Percentiles rank a stretch among this genome's conserved stretches.
Conservation (phyloP, 176 grass and related monocot species). For the Eleusine coracana region DNA sequence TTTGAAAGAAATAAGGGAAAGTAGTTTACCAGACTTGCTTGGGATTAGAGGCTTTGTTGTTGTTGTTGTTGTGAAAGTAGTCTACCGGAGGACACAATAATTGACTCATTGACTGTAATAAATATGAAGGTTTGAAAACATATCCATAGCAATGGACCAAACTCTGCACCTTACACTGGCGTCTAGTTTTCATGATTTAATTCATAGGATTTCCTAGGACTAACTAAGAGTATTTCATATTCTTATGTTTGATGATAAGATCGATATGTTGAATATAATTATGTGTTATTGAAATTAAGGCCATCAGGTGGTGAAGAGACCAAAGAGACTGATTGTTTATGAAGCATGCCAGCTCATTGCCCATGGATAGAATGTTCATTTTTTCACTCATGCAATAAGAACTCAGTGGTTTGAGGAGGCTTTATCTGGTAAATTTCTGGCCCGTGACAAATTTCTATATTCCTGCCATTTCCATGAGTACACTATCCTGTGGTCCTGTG, state of each 20-base stretch:
- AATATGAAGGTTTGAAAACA: background rate
- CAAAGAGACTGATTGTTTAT: too few species aligned
- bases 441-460: background rate
- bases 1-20: too few species aligned
- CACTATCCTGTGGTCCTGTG: background rate
- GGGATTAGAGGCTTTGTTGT: too few species aligned
- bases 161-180: background rate
- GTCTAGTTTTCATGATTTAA: background rate
- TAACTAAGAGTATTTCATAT: slow-evolving; percentile 12
- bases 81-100: background rate
- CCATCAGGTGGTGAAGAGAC: too few species aligned
- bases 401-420: too few species aligned
- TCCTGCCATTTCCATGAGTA: background rate
- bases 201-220: background rate
- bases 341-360: too few species aligned
- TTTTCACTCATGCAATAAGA: too few species aligned
- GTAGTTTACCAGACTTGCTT: too few species aligned
- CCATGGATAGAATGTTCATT: too few species aligned
- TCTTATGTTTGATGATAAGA: background rate
- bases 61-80: too few species aligned
- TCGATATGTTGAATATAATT: background rate
- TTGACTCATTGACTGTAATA: background rate
- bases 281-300: too few species aligned
- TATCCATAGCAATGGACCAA: background rate
- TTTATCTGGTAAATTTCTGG: slow-evolving; percentile 37